Evolutionary conservation across 371 early-diverging fungal species (phyloP), one percentile per base, ranked within the genome.

Genomic region (Paraphysoderma sedebokerense): DNA sequence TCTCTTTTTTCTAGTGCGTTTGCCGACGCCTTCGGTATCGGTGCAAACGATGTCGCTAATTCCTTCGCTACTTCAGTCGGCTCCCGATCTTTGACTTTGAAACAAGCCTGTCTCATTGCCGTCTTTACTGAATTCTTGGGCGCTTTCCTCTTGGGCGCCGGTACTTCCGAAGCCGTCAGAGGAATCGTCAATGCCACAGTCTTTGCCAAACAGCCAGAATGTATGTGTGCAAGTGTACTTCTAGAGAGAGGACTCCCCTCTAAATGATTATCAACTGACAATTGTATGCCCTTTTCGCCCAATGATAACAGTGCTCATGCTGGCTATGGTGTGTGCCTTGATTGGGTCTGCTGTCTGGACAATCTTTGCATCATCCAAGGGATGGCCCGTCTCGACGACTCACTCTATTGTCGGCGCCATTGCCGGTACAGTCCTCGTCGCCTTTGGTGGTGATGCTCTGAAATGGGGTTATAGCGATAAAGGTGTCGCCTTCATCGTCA

Each of bases 31-130:
- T 78, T 59, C 47, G 72, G 79, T 49, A 79, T 82, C 46, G 87
- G 89, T 53, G 87, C 90, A 32, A 89, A 89, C 61, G 90, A 89
- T 62, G 89, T 89, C 11, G 79, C 89, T 55, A 87, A 89, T 56
- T 72, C 84, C 4, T 89, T 86, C 55, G 82, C 87, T 30, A 82
- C 85, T n/a, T 82, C 87, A 15, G 84, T 87, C 38, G 79, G 79
- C 15, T 82, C 88, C 2, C 78, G 82, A 9, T 79, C 89, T 6
- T 52, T 89, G 37, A 76, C 77, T 9, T 58, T 87, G 29, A 51
- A 47, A 5, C 81, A 82, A 58, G 89, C 88, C 8, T 69, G 74
- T 55, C 57, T 67, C 28, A 75, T 87, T 53, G 89, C 89, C 47
- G 61, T 81, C 51, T 82, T 88, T 52, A 83, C 87, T 19, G 89